Evolutionary conservation across 176 grass and related monocot genomes (phyloP).

Genomic region (Elymus sibiricus): DNA sequence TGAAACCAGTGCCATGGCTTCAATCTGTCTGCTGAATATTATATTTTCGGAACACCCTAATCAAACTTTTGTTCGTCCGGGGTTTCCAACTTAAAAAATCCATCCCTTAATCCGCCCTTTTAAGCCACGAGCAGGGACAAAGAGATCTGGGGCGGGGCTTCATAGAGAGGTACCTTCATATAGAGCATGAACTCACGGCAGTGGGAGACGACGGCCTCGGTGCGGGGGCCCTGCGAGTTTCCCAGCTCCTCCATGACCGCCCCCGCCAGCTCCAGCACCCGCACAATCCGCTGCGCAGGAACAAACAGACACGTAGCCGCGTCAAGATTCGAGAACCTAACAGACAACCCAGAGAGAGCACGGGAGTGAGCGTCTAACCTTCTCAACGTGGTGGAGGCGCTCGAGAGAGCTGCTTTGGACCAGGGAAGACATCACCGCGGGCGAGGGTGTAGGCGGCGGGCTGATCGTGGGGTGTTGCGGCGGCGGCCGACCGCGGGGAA

Average conservation of each 20-base stretch:
- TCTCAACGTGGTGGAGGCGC: conserved; percentile 80
- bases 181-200: conserved; percentile 81
- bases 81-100: too few relatives aligned
- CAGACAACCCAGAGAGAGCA: not conserved
- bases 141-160: not conserved
- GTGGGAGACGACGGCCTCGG: conserved; percentile 43
- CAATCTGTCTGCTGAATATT: not conserved
- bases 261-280: conserved; percentile 68
- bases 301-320: not conserved
- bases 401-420: conserved; percentile 69
- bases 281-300: conserved; percentile 59
- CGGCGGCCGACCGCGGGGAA: too few relatives aligned
- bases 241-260: conserved; percentile 87
- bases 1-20: not conserved
- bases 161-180: conserved; percentile 63
- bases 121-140: not conserved
- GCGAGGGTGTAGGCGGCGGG: not conserved
- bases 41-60: too few relatives aligned
- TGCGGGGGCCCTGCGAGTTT: conserved; percentile 49
- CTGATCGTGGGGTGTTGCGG: too few relatives aligned
- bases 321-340: not conserved
- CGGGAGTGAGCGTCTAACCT: conserved; percentile 22
- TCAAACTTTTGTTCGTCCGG: too few relatives aligned
- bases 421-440: conserved; percentile 51
- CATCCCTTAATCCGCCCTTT: not conserved